phyloP scores from a whole-genome alignment of 1,284 basidiomycete genomes.

The Melampsora americana region DNA sequence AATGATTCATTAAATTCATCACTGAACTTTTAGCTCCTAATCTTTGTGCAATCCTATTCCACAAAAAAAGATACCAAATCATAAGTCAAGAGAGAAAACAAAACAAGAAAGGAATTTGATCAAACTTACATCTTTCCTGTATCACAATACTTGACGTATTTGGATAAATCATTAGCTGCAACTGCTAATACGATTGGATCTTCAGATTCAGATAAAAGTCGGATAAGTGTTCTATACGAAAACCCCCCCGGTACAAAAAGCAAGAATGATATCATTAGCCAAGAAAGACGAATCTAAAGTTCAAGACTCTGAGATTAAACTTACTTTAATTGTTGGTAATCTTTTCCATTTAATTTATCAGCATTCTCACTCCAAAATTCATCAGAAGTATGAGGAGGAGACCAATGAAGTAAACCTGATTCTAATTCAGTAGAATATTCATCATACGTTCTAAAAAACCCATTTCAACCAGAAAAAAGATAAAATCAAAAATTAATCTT shows the following conservation, averaged over 20 bases:
- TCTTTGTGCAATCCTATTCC: constrained; percentile 68
- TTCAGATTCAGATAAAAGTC: constrained; percentile 42
- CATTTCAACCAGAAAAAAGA: background rate
- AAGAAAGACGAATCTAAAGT: background rate
- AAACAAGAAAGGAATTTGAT: constrained; percentile 25
- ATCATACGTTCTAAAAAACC: constrained; percentile 79
- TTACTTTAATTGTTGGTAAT: constrained; percentile 37
- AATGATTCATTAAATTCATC: constrained; percentile 90
- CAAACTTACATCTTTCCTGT: constrained; percentile 75
- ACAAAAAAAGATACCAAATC: background rate
- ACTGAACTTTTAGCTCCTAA: constrained; percentile 82
- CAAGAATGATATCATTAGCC: background rate
- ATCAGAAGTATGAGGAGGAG: constrained; percentile 90
- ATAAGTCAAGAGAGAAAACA: background rate
- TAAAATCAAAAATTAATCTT: background rate
- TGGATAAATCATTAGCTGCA: constrained; percentile 84
- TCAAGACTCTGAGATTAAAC: background rate
- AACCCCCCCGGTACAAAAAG: too few species aligned
- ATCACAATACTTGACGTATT: constrained; percentile 86
- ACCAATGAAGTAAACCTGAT: constrained; percentile 87
- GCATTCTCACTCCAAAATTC: constrained; percentile 98
- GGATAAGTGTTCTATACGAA: constrained; percentile 13
- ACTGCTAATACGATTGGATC: constrained; percentile 79
- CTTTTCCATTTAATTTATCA: constrained; percentile 59
- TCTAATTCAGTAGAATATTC: constrained; percentile 88